These are phyloP conservation scores for Aspergillus brasiliensis DNA, from an alignment of 2,329 filamentous ascomycete species.

Conservation along the genomic window DNA sequence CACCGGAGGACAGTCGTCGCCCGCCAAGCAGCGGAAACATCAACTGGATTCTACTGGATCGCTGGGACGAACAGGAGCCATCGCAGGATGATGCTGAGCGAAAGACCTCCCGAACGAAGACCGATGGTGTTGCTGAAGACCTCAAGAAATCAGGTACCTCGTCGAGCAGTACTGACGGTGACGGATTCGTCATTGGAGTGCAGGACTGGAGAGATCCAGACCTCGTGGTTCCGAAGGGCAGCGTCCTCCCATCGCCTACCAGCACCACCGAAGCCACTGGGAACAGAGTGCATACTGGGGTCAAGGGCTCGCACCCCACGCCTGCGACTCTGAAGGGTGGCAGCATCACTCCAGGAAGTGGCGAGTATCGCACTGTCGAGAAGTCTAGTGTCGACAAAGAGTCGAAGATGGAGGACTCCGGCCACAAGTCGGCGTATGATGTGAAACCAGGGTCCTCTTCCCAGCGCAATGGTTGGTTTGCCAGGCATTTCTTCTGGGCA, in stretches of 20 bases:
- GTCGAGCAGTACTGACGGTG: slow-evolving; percentile 44
- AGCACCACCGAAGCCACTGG: slow-evolving; percentile 25
- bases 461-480: slow-evolving; percentile 36
- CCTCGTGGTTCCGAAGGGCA: slow-evolving; percentile 55
- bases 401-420: background rate
- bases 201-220: slow-evolving; percentile 86
- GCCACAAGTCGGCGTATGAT: slow-evolving; percentile 6
- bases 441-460: slow-evolving; percentile 16
- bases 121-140: slow-evolving; percentile 15
- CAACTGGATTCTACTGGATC: slow-evolving; percentile 71
- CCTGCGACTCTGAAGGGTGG: slow-evolving; percentile 58
- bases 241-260: slow-evolving; percentile 26
- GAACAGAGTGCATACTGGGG: slow-evolving; percentile 33
- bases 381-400: slow-evolving; percentile 25
- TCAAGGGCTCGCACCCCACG: slow-evolving; percentile 32
- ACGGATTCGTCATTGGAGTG: slow-evolving; percentile 78
- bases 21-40: slow-evolving; percentile 73
- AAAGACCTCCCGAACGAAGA: slow-evolving; percentile 19
- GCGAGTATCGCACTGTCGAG: slow-evolving; percentile 62
- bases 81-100: slow-evolving; percentile 7
- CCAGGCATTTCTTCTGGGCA: slow-evolving; percentile 35
- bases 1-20: slow-evolving; percentile 58
- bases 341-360: slow-evolving; percentile 71
- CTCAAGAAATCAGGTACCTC: slow-evolving; percentile 27
- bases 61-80: slow-evolving; percentile 60